These are phyloP conservation scores for Kandelia obovata DNA, from an alignment of 345 rosid species.

Conservation along the genomic window DNA sequence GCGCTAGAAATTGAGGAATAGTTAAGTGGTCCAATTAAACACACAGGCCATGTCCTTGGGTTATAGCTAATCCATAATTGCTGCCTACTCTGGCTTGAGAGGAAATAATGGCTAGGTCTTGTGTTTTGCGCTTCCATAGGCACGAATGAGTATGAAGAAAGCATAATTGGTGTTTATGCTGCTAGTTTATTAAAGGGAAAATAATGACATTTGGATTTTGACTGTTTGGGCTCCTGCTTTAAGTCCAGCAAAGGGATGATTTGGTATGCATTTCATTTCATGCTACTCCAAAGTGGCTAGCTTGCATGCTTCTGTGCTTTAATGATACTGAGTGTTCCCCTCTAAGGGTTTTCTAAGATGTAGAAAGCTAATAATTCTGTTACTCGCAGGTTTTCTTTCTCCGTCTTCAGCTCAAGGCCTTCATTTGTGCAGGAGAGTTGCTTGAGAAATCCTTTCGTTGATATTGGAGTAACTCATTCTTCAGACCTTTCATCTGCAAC, in stretches of 20 bases:
- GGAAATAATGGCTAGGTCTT: too few species aligned
- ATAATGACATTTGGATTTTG: too few species aligned
- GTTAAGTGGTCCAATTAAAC: not conserved
- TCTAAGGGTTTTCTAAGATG: not conserved
- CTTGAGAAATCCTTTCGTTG: constrained; percentile 36
- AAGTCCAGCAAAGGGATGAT: too few species aligned
- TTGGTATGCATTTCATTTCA: not conserved
- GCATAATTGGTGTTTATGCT: too few species aligned
- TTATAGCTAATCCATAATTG: not conserved
- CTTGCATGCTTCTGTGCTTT: not conserved
- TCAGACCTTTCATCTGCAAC: constrained; percentile 49
- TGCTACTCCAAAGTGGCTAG: too few species aligned
- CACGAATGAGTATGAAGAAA: too few species aligned
- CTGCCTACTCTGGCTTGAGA: too few species aligned
- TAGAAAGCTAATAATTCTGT: constrained; percentile 15
- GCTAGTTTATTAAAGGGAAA: too few species aligned
- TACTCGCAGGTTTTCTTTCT: constrained; percentile 42
- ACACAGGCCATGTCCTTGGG: not conserved
- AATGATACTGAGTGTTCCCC: not conserved
- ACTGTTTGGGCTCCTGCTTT: too few species aligned
- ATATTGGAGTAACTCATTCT: constrained; percentile 32
- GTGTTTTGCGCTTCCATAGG: too few species aligned
- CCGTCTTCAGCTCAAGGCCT: constrained; percentile 55
- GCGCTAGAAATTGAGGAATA: not conserved
- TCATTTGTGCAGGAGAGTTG: constrained; percentile 36